These are phyloP conservation scores for Fusarium torreyae DNA, from an alignment of 2,329 filamentous ascomycete species.

Conservation along the genomic window DNA sequence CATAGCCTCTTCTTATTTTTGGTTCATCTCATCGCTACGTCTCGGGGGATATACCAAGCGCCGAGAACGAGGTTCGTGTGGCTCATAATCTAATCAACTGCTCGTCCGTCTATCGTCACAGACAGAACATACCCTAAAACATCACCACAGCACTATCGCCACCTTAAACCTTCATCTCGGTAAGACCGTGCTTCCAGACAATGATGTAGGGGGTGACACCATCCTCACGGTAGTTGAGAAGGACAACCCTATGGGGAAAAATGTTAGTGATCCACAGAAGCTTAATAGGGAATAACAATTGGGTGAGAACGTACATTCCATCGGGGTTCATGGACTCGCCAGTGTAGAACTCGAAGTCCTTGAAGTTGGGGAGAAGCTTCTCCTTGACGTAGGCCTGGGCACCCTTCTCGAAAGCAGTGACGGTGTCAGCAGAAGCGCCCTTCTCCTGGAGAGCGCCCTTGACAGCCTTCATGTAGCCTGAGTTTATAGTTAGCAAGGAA, in stretches of 20 bases:
- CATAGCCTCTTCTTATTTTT: constrained; percentile 42
- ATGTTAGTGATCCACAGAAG: constrained; percentile 15
- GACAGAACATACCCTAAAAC: constrained; percentile 35
- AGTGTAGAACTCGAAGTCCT: constrained; percentile 95
- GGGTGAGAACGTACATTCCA: constrained; percentile 81
- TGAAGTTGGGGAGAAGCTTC: constrained; percentile 86
- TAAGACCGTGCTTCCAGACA: constrained; percentile 95
- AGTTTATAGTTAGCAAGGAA: constrained; percentile 15
- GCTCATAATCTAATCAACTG: constrained; percentile 43
- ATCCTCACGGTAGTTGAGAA: constrained; percentile 98
- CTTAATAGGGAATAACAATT: neutral
- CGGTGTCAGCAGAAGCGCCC: constrained; percentile 72
- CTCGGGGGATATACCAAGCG: constrained; percentile 43
- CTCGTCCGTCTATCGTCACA: constrained; percentile 40
- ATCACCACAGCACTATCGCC: constrained; percentile 24
- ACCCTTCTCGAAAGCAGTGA: constrained; percentile 85
- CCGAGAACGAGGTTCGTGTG: constrained; percentile 45
- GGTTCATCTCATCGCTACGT: constrained; percentile 46
- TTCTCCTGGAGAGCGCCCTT: constrained; percentile 78
- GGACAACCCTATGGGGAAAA: constrained; percentile 74
- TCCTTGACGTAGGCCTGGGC: constrained; percentile 85
- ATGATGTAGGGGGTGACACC: constrained; percentile 90
- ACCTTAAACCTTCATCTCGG: constrained; percentile 89
- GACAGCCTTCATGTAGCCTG: constrained; percentile 93
- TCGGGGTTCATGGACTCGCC: constrained; percentile 94